These are phyloP conservation scores for Beta vulgaris DNA, from an alignment of 148 eudicot species.

Conservation along the genomic window DNA sequence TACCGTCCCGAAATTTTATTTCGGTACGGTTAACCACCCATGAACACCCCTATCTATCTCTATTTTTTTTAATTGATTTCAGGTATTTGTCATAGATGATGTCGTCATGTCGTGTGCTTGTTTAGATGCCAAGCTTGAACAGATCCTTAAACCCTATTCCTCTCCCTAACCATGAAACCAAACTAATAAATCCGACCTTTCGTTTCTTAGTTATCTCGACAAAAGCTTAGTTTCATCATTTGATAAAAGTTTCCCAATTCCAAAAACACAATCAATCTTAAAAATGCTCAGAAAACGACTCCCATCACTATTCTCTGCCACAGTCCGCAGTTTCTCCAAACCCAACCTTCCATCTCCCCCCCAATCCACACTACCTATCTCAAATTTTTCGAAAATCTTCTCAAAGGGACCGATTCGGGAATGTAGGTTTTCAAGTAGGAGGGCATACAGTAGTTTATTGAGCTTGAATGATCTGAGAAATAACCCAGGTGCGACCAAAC, in stretches of 20 bases:
- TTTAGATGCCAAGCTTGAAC: too few relatives aligned
- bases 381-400: not conserved
- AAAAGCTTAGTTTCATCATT: not conserved
- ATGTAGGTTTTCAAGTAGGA: conserved; percentile 14
- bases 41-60: too few relatives aligned
- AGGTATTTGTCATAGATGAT: too few relatives aligned
- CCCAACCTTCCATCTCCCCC: conserved; percentile 10
- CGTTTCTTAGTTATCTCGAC: not conserved
- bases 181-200: not conserved
- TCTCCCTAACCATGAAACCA: not conserved
- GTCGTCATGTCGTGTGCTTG: too few relatives aligned
- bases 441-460: conserved; percentile 55
- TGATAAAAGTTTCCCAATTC: not conserved
- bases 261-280: not conserved
- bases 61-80: too few relatives aligned
- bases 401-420: conserved; percentile 5
- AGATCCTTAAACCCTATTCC: not conserved
- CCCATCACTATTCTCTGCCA: conserved; percentile 29
- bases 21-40: too few relatives aligned
- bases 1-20: too few relatives aligned
- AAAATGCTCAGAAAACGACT: conserved; percentile 39
- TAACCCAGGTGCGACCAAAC: conserved; percentile 76
- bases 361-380: conserved; percentile 8
- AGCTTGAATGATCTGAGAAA: conserved; percentile 75
- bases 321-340: conserved; percentile 25